A percentile compares a stretch with the other conserved stretches of the same genome.
These are phyloP conservation scores for Trichoderma guizhouense DNA, from an alignment of 2,329 filamentous ascomycete species.

Conservation along the genomic window DNA sequence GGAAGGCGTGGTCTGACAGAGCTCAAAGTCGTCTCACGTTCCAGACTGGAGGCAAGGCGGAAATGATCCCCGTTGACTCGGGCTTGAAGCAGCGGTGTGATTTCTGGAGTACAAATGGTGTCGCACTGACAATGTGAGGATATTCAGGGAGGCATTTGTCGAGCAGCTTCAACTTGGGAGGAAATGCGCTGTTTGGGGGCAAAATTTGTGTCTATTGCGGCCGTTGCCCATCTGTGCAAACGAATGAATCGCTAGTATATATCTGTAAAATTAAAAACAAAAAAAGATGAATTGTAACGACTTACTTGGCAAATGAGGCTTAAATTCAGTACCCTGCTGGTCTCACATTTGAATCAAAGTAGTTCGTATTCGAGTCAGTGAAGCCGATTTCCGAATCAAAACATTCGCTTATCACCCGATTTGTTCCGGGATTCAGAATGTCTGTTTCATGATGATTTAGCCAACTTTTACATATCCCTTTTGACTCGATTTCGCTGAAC, in stretches of 20 bases:
- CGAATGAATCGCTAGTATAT: neutral
- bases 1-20: constrained; percentile 38
- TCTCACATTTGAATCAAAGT: neutral
- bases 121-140: constrained; percentile 24
- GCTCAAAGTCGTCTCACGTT: constrained; percentile 37
- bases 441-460: neutral
- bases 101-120: constrained; percentile 24
- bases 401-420: neutral
- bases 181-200: neutral
- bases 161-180: neutral
- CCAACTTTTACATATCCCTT: neutral
- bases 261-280: neutral
- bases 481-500: neutral
- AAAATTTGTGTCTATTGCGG: neutral
- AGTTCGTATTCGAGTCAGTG: neutral
- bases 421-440: neutral
- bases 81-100: constrained; percentile 28
- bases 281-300: neutral
- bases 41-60: constrained; percentile 36
- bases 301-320: neutral
- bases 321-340: neutral
- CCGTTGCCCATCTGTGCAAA: too few relatives aligned
- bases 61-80: constrained; percentile 37
- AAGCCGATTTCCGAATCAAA: neutral
- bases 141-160: neutral